These are phyloP conservation scores for Camellia granthamiana DNA, from an alignment of 148 eudicot genomes.

Conservation along the genomic window DNA sequence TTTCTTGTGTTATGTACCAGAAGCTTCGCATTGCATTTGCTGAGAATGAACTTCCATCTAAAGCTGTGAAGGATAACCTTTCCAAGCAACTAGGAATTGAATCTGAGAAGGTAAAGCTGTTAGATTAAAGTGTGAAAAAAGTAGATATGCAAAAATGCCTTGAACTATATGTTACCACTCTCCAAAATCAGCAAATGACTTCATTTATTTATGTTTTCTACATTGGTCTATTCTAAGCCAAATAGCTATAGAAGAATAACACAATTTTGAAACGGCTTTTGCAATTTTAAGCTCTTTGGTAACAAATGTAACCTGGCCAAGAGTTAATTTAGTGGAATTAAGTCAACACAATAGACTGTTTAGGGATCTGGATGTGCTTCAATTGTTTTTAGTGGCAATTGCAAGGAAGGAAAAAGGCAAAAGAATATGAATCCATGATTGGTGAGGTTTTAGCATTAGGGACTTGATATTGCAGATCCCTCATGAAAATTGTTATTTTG, in stretches of 20 bases:
- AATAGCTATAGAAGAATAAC: background rate
- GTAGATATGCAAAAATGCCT: background rate
- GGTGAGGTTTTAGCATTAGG: background rate
- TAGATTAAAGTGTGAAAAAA: background rate
- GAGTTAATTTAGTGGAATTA: background rate
- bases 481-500: background rate
- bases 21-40: conserved; percentile 83
- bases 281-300: background rate
- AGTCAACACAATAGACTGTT: background rate
- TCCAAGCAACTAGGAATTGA: conserved; percentile 72
- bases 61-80: conserved; percentile 50
- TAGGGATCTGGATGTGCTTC: conserved; percentile 6
- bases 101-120: conserved; percentile 58
- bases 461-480: conserved; percentile 1
- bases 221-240: background rate
- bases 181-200: background rate
- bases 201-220: background rate
- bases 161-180: background rate
- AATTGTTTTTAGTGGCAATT: background rate
- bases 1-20: conserved; percentile 42
- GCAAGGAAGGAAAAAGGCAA: background rate
- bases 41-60: conserved; percentile 90
- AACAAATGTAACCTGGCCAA: background rate
- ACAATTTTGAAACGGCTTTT: background rate
- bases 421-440: background rate